Base-by-base conservation (phyloP, 2,329 filamentous ascomycete species). In the Fusarium falciforme region DNA sequence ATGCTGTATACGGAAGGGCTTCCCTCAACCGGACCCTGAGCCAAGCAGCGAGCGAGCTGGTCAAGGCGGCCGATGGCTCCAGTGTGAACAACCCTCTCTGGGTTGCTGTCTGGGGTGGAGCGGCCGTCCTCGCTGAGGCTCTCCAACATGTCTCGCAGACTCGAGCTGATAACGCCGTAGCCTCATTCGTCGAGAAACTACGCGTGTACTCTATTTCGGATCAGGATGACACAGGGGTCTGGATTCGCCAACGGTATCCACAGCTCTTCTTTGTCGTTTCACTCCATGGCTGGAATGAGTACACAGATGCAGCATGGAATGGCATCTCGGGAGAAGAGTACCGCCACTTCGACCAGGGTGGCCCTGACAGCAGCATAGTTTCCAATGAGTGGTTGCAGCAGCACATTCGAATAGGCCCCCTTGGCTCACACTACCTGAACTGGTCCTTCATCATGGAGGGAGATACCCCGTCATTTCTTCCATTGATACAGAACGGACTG, bases 171-270 rank as follows among this genome's bases (percentile, higher is more conserved):
- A 75, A 12, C 64, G 82, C 85, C 0, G 77, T 82, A 0, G 76
- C 79, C 0, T 67, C 64, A 1, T 81, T 88, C 33, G 78, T 82
- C 1, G 71, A 78, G 2, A 85, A 85, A 66, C 76, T 89, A 2
- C 82, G 87, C 11, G 83, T 89, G 16, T 89, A 89, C 76, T 80
- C 88, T 29, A 89, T 90, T 66, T 89, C 87, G 5, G 89, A 90
- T 69, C 89, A 90, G 71, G 89, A 90, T 66, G 85, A 91, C 69
- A 85, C 86, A 0, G 88, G 87, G 0, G 78, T 84, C 1, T 90
- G 88, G 88, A 86, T 91, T 33, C 85, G 89, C 11, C 78, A 80
- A 47, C 84, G 83, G 6, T 90, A 85, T 69, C 88, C 89, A 0
- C 84, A 87, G 27, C 76, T 90, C 4, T 86, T 88, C 72, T 90